These are phyloP conservation scores for Aspergillus clavatus DNA, from an alignment of 2,329 filamentous ascomycete species.

Conservation along the genomic window DNA sequence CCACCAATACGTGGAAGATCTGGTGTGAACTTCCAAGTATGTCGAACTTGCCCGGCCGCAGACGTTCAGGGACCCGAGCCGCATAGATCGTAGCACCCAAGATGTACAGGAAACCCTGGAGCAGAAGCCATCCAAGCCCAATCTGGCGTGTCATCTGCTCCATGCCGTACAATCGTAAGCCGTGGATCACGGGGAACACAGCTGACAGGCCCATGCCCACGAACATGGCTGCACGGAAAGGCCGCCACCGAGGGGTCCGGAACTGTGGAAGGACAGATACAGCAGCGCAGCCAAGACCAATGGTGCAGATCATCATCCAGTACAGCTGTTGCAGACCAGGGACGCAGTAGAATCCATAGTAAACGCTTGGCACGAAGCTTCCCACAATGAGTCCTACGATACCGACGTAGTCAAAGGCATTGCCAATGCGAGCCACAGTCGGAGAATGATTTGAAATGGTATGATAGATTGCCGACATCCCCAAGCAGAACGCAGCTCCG, in stretches of 20 bases:
- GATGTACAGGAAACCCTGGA: slow-evolving; percentile 81
- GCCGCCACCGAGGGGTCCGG: slow-evolving; percentile 75
- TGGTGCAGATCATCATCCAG: slow-evolving; percentile 69
- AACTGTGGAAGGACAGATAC: slow-evolving; percentile 80
- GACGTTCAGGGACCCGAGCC: slow-evolving; percentile 75
- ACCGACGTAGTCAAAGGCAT: slow-evolving; percentile 90
- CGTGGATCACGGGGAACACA: slow-evolving; percentile 77
- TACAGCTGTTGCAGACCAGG: slow-evolving; percentile 64
- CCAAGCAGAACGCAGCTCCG: slow-evolving; percentile 67
- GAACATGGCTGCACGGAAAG: slow-evolving; percentile 85
- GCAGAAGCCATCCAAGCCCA: slow-evolving; percentile 71
- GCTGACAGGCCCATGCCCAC: slow-evolving; percentile 80
- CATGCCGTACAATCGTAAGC: slow-evolving; percentile 62
- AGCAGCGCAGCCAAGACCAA: slow-evolving; percentile 70
- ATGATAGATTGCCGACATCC: slow-evolving; percentile 82
- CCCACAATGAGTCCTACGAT: slow-evolving; percentile 91
- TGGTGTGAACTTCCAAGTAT: slow-evolving; percentile 93
- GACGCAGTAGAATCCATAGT: slow-evolving; percentile 76
- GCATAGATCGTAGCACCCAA: slow-evolving; percentile 82
- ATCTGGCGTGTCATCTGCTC: slow-evolving; percentile 65
- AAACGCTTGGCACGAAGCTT: slow-evolving; percentile 81
- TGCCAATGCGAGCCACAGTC: slow-evolving; percentile 72
- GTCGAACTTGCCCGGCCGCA: slow-evolving; percentile 73
- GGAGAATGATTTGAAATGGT: slow-evolving; percentile 79
- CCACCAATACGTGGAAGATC: slow-evolving; percentile 87